Evolutionary conservation across 495 filamentous ascomycete genomes (phyloP), one percentile per base, ranked within the genome.

Genomic region (Penicillium turbatum): DNA sequence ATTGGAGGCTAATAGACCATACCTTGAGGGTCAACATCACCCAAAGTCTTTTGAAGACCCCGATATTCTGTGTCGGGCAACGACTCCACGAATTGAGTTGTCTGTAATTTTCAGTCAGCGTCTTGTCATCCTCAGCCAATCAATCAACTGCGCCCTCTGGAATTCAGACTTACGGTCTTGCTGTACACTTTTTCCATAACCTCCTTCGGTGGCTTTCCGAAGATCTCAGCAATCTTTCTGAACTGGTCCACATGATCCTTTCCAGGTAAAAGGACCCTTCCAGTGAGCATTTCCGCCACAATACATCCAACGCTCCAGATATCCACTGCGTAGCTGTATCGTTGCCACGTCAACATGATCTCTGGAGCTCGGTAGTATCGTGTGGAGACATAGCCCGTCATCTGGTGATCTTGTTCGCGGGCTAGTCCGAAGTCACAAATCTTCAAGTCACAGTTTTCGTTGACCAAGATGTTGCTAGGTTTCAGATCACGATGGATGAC

Each of bases 291-390:
- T 70, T 96, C 90, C 42, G 90, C 90, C 60, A 96, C 91, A 60
- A 96, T 96, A 73, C 90, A 96, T 45, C 90, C 90, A 9, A 89
- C 88, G 64, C 90, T 95, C 90, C 91, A 96, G 59, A 95, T 93
- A 71, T 96, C 90, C 31, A 96, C 91, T 71, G 93, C 91, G 21
- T 93, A 86, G 64, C 91, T 90, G 74, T 96, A 96, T 71, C 93
- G 93, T 71, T 95, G 90, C 90, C 90, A 96, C 17, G 91, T 95
- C 63, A 96, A 86, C 90, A 96, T 96, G 67, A 96, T 95, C 73
- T 96, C 90, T 5, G 90, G 90, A 2, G 90, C 91, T 46, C 91
- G 83, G 73, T 96, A 96, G 76, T 95, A 95, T 75, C 91, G 79
- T 44, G 91, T 96, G 24, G 90, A 92, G 5, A 49, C 43, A 48